Conservation (phyloP, 805 yeast genomes). For the Candida suzukii region DNA sequence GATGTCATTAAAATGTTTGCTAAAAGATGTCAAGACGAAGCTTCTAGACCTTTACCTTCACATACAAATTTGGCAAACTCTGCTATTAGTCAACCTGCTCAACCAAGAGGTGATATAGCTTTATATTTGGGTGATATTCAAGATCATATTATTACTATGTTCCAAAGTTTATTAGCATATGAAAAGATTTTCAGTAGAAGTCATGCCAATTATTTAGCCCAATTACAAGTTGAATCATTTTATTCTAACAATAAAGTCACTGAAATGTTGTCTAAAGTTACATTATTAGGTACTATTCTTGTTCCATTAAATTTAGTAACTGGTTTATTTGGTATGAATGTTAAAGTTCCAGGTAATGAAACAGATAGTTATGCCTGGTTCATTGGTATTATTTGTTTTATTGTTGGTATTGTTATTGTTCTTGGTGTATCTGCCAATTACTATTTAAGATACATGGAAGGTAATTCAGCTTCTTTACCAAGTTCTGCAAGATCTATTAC, state of each 20-base stretch:
- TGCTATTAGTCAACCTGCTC: conserved; percentile 24
- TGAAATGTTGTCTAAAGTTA: conserved; percentile 80
- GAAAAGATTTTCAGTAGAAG: conserved; percentile 91
- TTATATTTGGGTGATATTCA: conserved; percentile 91
- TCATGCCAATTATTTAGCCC: conserved; percentile 89
- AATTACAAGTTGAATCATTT: conserved; percentile 87
- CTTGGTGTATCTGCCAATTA: conserved; percentile 16
- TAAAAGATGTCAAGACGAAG: conserved; percentile 83
- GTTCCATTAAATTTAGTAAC: conserved; percentile 88
- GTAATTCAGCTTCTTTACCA: conserved; percentile 5
- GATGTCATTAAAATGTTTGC: conserved; percentile 96
- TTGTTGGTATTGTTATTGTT: conserved; percentile 16
- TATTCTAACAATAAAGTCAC: conserved; percentile 81
- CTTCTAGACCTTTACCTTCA: conserved; percentile 12
- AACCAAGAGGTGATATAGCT: conserved; percentile 88
- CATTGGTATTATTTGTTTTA: conserved; percentile 26
- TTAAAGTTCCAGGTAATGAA: conserved; percentile 68
- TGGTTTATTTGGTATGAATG: conserved; percentile 96
- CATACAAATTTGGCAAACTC: conserved; percentile 9
- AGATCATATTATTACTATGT: conserved; percentile 95
- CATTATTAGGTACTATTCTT: conserved; percentile 81
- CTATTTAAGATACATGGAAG: conserved; percentile 16
- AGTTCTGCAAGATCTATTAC: conserved; percentile 17
- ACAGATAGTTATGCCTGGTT: conserved; percentile 48
- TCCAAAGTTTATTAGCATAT: conserved; percentile 79